These are phyloP conservation scores for Aspergillus biplanus DNA, from an alignment of 495 filamentous ascomycete species.

Conservation along the genomic window DNA sequence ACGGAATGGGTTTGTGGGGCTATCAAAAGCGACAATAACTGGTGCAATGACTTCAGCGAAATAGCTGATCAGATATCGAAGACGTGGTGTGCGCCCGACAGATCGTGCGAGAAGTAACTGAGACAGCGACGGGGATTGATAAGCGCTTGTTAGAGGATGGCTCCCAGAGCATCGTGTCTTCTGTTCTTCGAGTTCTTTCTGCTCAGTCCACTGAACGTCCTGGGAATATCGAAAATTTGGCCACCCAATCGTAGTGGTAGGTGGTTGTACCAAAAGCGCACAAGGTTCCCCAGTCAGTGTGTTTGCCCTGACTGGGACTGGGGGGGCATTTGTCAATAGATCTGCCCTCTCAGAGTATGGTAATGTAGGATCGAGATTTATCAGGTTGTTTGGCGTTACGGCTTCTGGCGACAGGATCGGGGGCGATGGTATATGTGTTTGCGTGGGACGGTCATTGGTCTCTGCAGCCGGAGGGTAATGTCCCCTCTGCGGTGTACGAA, in stretches of 20 bases:
- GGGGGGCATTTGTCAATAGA: constrained; percentile 6
- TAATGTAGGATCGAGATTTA: background rate
- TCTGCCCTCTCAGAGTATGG: constrained; percentile 1
- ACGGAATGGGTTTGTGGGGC: constrained; percentile 81
- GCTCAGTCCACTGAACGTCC: background rate
- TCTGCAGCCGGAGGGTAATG: constrained; percentile 7
- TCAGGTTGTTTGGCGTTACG: background rate
- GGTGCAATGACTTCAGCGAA: constrained; percentile 89
- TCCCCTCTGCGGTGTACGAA: background rate
- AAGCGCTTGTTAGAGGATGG: constrained; percentile 26
- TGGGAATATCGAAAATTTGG: background rate
- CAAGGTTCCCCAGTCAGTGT: constrained; percentile 6
- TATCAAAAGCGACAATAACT: constrained; percentile 88
- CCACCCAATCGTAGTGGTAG: constrained; percentile 1
- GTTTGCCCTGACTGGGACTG: background rate
- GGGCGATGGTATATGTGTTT: background rate
- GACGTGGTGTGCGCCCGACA: constrained; percentile 57
- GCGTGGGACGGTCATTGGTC: background rate
- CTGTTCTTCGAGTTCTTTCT: background rate
- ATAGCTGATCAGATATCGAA: constrained; percentile 62
- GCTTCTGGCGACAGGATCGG: background rate
- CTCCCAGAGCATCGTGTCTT: constrained; percentile 1
- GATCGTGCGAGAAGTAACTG: constrained; percentile 50
- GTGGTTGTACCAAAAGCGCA: constrained; percentile 4
- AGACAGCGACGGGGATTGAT: constrained; percentile 45